phyloP scores from a whole-genome alignment of 345 rosid genomes.

The sweet orange (Citrus sinensis) region DNA sequence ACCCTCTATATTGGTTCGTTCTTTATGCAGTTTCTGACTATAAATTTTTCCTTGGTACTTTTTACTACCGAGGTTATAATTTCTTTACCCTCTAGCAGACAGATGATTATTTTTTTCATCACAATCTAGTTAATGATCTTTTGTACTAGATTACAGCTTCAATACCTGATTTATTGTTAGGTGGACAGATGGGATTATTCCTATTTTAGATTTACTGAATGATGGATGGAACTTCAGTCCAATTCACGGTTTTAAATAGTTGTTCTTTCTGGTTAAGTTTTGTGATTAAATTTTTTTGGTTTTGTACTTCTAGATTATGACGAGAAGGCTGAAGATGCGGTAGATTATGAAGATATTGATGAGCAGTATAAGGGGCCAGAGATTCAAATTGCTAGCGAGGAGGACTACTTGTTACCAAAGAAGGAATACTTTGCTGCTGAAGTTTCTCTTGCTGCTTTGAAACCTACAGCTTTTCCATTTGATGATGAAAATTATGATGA shows the following conservation, averaged over 20 bases:
- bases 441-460: slow-evolving; percentile 44
- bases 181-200: neutral
- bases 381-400: slow-evolving; percentile 71
- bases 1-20: neutral
- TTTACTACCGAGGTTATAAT: neutral
- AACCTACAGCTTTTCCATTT: slow-evolving; percentile 48
- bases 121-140: neutral
- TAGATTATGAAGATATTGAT: slow-evolving; percentile 93
- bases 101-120: neutral
- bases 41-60: neutral
- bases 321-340: slow-evolving; percentile 91
- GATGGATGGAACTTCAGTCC: neutral
- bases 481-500: slow-evolving; percentile 97
- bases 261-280: slow-evolving; percentile 8
- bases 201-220: neutral
- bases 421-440: slow-evolving; percentile 59
- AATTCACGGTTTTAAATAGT: neutral
- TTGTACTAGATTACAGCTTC: neutral
- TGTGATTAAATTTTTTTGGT: slow-evolving; percentile 27
- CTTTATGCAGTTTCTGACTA: neutral
- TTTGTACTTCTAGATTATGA: slow-evolving; percentile 64
- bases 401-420: slow-evolving; percentile 71
- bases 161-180: neutral
- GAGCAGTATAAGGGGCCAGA: slow-evolving; percentile 96
- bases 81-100: neutral